phyloP scores from a whole-genome alignment of 1,284 basidiomycete species.

The Leccinum solheimii region DNA sequence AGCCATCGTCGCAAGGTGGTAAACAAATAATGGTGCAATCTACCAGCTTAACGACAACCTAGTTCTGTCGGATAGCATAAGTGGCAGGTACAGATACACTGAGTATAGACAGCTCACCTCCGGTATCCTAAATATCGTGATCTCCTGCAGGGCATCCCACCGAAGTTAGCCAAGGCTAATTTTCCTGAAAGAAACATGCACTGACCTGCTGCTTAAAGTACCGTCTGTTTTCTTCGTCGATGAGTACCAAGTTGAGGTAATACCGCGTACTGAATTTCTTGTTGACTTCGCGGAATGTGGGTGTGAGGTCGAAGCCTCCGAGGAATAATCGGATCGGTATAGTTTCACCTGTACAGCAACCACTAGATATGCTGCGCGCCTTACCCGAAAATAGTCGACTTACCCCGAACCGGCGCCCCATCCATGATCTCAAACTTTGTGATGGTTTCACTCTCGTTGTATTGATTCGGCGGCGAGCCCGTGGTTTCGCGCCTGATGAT shows the following conservation, averaged over 20 bases:
- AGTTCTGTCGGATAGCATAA: slow-evolving; percentile 26
- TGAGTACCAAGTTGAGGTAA: slow-evolving; percentile 95
- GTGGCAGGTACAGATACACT: not conserved
- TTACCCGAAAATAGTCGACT: slow-evolving; percentile 17
- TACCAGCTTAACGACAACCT: slow-evolving; percentile 13
- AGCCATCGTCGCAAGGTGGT: slow-evolving; percentile 2
- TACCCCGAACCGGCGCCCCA: slow-evolving; percentile 90
- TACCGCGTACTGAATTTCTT: slow-evolving; percentile 98
- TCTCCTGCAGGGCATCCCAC: slow-evolving; percentile 47
- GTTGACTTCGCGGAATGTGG: slow-evolving; percentile 98
- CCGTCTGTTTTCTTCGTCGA: slow-evolving; percentile 95
- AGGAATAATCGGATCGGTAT: slow-evolving; percentile 98
- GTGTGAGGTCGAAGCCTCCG: slow-evolving; percentile 97
- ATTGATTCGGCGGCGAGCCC: slow-evolving; percentile 94
- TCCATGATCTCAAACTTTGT: slow-evolving; percentile 99
- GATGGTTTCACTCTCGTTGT: slow-evolving; percentile 98
- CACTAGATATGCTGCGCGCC: not conserved
- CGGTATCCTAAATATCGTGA: slow-evolving; percentile 74
- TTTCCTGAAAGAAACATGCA: not conserved
- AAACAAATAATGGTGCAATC: slow-evolving; percentile 10
- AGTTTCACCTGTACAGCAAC: slow-evolving; percentile 73
- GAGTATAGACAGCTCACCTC: slow-evolving; percentile 44
- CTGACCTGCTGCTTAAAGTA: slow-evolving; percentile 90
- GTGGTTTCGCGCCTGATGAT: slow-evolving; percentile 98
- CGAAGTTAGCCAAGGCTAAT: not conserved